Evolutionary conservation across 345 rosid species (phyloP), one percentile per base, ranked within the genome.

Genomic region (Populus tremula): DNA sequence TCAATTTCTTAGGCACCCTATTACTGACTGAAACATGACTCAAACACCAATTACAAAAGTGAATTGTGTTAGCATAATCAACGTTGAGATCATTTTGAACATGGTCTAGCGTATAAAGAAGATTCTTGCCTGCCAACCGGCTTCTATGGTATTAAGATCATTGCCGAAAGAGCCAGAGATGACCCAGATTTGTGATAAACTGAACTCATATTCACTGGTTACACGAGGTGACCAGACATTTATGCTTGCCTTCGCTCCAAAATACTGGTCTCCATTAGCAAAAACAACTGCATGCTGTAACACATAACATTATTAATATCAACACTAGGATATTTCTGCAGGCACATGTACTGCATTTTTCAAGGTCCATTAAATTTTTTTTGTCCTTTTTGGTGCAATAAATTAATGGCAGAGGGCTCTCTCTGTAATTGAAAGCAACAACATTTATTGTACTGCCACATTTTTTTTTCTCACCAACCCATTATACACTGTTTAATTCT

Each of bases 91-190:
- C 4, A 17, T 65, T 65, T 69, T 69, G 31, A 64, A 11, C 39
- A 45, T 31, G 36, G 0, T 13, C 36, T 4, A 59, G 29, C 11
- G 64, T 59, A n/a, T 9, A 11, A 5, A 33, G 31, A 13, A 4
- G 65, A 27, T 10, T 41, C 82, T 71, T 82, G 67, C 85, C 82
- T 82, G 85, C 85, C 85, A 82, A 76, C 85, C 85, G 23, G 85
- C 85, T 75, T 82, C 85, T 36, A 82, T 82, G 67, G 85, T 82
- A 25, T 82, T 82, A 56, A 82, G 68, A 78, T 82, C 85, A 59
- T 78, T 72, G 47, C 82, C 82, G 63, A 82, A 82, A 18, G 85
- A 82, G 38, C 85, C 85, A 39, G 85, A 82, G 62, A 82, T 82
- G 59, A 82, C 64, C 85, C 85, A 82, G 2, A 82, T 78, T 67